A percentile compares a stretch with the other conserved stretches of the same genome.
Evolutionary conservation across 495 filamentous ascomycete species (phyloP).

Genomic region (Trypethelium eluteriae): DNA sequence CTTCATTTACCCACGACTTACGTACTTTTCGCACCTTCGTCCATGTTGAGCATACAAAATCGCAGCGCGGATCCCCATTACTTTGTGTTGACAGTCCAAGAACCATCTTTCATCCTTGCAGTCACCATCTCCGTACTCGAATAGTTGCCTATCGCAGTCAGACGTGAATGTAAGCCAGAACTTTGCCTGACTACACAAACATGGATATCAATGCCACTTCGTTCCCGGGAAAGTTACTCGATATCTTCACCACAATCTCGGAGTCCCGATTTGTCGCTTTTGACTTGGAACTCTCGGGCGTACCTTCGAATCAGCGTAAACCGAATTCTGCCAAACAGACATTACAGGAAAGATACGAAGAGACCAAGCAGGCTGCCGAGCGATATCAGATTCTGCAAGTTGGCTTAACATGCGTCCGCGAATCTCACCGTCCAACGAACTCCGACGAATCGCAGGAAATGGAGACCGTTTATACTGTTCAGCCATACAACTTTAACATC

Average conservation of each 20-base stretch:
- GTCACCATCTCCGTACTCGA: too few species aligned
- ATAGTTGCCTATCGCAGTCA: too few species aligned
- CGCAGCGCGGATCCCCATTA: too few species aligned
- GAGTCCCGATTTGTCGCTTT: constrained; percentile 59
- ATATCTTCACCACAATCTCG: constrained; percentile 52
- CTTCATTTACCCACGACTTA: too few species aligned
- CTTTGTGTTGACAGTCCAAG: too few species aligned
- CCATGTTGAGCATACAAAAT: too few species aligned
- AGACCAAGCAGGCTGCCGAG: constrained; percentile 57
- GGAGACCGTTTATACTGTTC: constrained; percentile 48
- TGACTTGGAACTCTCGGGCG: constrained; percentile 73
- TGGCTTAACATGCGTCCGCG: constrained; percentile 60
- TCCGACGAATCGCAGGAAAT: constrained; percentile 42
- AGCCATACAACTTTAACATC: constrained; percentile 63
- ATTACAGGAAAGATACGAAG: constrained; percentile 59
- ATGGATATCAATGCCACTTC: constrained; percentile 59
- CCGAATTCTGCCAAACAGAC: constrained; percentile 30
- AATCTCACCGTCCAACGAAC: constrained; percentile 21
- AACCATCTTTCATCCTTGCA: too few species aligned
- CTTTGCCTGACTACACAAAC: neutral
- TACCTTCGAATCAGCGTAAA: constrained; percentile 36
- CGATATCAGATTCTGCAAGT: constrained; percentile 68
- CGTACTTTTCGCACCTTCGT: too few species aligned
- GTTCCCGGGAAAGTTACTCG: constrained; percentile 51
- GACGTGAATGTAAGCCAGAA: neutral